Base-by-base conservation (phyloP, 495 filamentous ascomycete genomes). In the Pyrenula aspistea region DNA sequence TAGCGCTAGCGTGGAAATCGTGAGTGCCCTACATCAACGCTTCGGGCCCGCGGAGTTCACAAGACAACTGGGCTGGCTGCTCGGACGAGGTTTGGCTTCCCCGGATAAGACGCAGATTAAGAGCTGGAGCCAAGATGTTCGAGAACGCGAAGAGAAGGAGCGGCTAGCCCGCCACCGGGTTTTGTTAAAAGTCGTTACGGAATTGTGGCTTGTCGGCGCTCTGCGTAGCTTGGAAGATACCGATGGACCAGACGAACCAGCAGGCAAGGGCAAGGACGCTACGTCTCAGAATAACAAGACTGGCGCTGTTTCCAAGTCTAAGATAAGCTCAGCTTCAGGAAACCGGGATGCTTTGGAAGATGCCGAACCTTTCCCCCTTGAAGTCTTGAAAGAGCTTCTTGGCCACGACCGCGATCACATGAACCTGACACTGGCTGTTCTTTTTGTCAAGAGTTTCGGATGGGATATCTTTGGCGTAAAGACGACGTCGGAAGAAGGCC, bases 131-230 rank as follows among this genome's bases (percentile, higher is more conserved):
- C 78, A 84, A 57, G 93, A 99, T 64, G 79, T 88, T 12, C 85
- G 84, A 59, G 93, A 99, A 66, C 87, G 89, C 56, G 93, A 99
- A 71, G 93, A 99, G 68, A 96, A 94, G 68, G 93, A 97, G 52
- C 85, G 93, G 0, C 69, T 97, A 24, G 77, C 83, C 22, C 83
- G 93, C 42, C 94, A 99, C 65, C 82, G 94, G 25, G 79, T 89
- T 10, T 79, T 99, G 23, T 73, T 99, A 25, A 82, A 90, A 25
- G 86, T 96, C 1, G 89, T 92, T 36, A 96, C 93, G 11, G 94
- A 99, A 67, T 77, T 99, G 25, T 99, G 94, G 94, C 83, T 99
- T 19, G 89, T 95, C 25, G 89, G 87, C 12, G 85, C 89, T 25
- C 71, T 99, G 53, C 81, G 83, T 61, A 96, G 88, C 48, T 72